phyloP scores from a whole-genome alignment of 306 rosid genomes.

The Macrotyloma uniflorum region DNA sequence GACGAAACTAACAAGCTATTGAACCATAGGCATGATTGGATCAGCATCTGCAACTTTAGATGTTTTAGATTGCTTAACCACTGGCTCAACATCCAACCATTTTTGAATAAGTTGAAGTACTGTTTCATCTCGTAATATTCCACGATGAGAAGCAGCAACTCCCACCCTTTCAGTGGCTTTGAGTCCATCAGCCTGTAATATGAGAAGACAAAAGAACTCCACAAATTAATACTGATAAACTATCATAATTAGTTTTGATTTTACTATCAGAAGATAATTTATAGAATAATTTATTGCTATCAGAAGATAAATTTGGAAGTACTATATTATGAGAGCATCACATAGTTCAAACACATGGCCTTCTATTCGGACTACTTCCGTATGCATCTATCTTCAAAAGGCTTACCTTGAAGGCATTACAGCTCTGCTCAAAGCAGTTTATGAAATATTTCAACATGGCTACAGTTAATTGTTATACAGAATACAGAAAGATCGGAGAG shows the following conservation, averaged over 20 bases:
- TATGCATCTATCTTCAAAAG: background rate
- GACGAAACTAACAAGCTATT: constrained; percentile 20
- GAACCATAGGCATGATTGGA: constrained; percentile 40
- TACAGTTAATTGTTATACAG: constrained; percentile 8
- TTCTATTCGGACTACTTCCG: constrained; percentile 15
- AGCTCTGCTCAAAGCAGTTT: constrained; percentile 7
- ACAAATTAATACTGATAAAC: background rate
- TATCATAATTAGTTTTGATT: background rate
- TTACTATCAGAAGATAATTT: background rate
- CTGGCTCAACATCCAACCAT: constrained; percentile 74
- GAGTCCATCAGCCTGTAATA: constrained; percentile 83
- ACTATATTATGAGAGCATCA: background rate
- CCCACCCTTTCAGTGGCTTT: constrained; percentile 74
- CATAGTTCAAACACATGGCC: constrained; percentile 20
- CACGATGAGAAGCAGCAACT: constrained; percentile 70
- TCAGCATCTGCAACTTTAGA: constrained; percentile 65
- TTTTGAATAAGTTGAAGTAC: constrained; percentile 60
- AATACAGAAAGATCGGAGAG: constrained; percentile 37
- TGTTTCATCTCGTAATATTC: constrained; percentile 51
- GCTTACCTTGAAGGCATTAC: constrained; percentile 11
- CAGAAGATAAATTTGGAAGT: constrained; percentile 5
- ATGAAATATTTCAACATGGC: constrained; percentile 16
- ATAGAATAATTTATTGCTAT: no score
- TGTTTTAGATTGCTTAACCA: constrained; percentile 50
- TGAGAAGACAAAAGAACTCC: constrained; percentile 28